Conservation (phyloP, 2,329 filamentous ascomycete species). For the Tothia fuscella region DNA sequence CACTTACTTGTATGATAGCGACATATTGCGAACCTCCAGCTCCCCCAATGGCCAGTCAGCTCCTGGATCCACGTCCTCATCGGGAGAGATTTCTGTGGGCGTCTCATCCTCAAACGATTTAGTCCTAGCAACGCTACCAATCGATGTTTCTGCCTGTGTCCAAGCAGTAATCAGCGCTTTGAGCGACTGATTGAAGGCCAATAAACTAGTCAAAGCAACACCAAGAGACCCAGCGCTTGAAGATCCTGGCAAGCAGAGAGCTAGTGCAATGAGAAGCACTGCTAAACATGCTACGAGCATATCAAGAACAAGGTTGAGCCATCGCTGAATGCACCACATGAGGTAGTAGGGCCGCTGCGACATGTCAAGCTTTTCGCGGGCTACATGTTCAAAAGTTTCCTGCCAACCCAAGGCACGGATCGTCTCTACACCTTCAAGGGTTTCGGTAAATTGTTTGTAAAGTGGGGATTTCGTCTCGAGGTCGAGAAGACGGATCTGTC, state of each 20-base stretch:
- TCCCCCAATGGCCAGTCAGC: background rate
- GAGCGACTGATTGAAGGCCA: constrained; percentile 41
- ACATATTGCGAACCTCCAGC: background rate
- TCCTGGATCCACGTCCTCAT: background rate
- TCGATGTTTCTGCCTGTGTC: constrained; percentile 46
- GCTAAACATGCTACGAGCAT: constrained; percentile 29
- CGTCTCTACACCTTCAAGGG: constrained; percentile 35
- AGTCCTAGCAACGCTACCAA: constrained; percentile 45
- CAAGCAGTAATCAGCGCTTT: constrained; percentile 39
- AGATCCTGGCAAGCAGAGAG: constrained; percentile 17
- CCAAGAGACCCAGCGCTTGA: constrained; percentile 37
- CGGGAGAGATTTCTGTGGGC: constrained; percentile 30
- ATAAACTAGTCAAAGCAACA: constrained; percentile 41
- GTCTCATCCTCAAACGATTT: constrained; percentile 37
- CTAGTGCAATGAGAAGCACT: constrained; percentile 24
- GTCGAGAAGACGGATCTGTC: constrained; percentile 32
- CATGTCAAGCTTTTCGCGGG: constrained; percentile 26
- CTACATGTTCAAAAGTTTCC: constrained; percentile 26
- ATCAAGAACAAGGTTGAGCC: constrained; percentile 30
- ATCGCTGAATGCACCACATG: constrained; percentile 33
- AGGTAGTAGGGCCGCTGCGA: constrained; percentile 35
- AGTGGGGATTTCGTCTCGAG: constrained; percentile 32
- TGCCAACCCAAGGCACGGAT: constrained; percentile 42
- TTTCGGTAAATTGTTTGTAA: constrained; percentile 38
- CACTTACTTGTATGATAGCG: background rate